Evolutionary conservation across 2,329 filamentous ascomycete genomes (phyloP).

Genomic region (Aspergillus sp.): DNA sequence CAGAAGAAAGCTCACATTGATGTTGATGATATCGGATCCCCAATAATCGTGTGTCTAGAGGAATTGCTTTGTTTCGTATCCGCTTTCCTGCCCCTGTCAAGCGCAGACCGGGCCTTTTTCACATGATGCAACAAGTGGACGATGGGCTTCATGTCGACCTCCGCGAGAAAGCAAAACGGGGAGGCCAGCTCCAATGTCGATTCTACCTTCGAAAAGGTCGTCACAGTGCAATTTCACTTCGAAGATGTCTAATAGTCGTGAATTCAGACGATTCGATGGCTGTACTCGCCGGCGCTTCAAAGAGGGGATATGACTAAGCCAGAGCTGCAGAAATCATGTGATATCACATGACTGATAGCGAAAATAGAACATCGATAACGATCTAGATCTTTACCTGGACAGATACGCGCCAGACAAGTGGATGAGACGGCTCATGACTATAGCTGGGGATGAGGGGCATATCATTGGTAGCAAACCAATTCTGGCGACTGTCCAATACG

Average conservation of each 20-base stretch:
- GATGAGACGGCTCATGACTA: background rate
- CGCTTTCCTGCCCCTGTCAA: conserved; percentile 23
- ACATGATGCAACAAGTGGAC: conserved; percentile 24
- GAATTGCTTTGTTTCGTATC: conserved; percentile 19
- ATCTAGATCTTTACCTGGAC: no score
- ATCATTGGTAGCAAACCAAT: background rate
- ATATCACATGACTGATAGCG: background rate
- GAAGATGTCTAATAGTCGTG: no score
- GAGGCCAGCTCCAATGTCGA: conserved; percentile 20
- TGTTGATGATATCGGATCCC: conserved; percentile 13
- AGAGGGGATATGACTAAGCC: conserved; percentile 7
- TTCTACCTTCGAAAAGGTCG: conserved; percentile 4
- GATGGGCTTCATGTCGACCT: conserved; percentile 30
- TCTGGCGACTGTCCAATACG: background rate
- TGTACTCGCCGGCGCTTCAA: background rate
- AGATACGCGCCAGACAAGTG: background rate
- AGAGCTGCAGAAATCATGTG: background rate
- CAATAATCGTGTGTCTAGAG: conserved; percentile 15
- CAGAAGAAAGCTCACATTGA: conserved; percentile 16
- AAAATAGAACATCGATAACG: background rate
- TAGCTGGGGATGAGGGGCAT: background rate
- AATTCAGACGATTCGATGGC: no score
- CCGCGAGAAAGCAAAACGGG: conserved; percentile 14
- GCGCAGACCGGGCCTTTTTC: conserved; percentile 27
- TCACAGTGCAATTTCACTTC: conserved; percentile 1